These are phyloP conservation scores for Spergularia marina DNA, from an alignment of 148 eudicot species.

Conservation along the genomic window DNA sequence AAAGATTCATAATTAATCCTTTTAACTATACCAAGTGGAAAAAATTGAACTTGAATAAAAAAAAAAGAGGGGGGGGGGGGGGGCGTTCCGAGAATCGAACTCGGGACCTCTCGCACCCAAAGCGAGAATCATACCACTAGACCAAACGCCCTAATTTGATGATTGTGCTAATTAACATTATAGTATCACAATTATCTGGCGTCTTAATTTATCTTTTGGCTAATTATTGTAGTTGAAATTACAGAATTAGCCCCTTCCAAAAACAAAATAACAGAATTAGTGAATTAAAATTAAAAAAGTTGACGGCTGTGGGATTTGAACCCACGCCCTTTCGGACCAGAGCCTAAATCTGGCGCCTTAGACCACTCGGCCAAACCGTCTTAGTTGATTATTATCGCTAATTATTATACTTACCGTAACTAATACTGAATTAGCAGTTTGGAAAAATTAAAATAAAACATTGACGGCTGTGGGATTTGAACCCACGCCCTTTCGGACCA, in stretches of 20 bases:
- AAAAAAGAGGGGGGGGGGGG: neutral
- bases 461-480: slow-evolving; percentile 53
- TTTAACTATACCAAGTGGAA: too few relatives aligned
- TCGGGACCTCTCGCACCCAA: slow-evolving; percentile 51
- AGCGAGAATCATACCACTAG: slow-evolving; percentile 51
- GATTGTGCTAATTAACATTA: neutral
- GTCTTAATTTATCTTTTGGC: too few relatives aligned
- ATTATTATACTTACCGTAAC: too few relatives aligned
- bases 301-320: slow-evolving; percentile 56
- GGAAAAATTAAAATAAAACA: too few relatives aligned
- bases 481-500: slow-evolving; percentile 57
- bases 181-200: too few relatives aligned
- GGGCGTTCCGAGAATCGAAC: slow-evolving; percentile 45
- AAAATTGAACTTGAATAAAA: too few relatives aligned
- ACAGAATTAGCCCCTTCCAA: too few relatives aligned
- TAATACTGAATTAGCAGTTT: too few relatives aligned
- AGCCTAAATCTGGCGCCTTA: slow-evolving; percentile 57
- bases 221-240: too few relatives aligned
- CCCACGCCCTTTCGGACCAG: slow-evolving; percentile 57
- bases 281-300: neutral
- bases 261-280: too few relatives aligned
- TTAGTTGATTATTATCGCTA: too few relatives aligned
- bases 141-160: slow-evolving; percentile 37
- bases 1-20: too few relatives aligned
- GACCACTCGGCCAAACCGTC: slow-evolving; percentile 53